phyloP scores from a whole-genome alignment of 1,139 yeast species.

The Saccharomyces uvarum region DNA sequence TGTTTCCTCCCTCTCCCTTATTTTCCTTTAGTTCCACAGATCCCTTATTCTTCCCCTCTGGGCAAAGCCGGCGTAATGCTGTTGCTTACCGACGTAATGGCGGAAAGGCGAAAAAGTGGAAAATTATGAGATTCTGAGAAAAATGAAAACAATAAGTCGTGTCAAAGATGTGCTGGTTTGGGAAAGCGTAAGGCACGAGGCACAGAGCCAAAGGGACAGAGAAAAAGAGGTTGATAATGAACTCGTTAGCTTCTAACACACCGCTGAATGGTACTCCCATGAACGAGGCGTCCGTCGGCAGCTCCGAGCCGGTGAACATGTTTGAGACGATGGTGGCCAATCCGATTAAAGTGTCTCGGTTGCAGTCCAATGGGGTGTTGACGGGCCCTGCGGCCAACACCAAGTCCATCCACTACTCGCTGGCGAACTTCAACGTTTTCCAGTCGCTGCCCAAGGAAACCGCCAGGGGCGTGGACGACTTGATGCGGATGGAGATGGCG shows the following conservation, averaged over 20 bases:
- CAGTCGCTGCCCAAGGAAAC: constrained; percentile 30
- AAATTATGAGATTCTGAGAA: neutral
- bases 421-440: constrained; percentile 28
- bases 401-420: constrained; percentile 25
- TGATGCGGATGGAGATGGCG: constrained; percentile 51
- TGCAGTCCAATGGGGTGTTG: constrained; percentile 25
- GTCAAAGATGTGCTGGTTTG: neutral
- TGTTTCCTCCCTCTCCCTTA: neutral
- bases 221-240: neutral
- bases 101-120: neutral
- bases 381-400: constrained; percentile 7
- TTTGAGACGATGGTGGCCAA: constrained; percentile 24
- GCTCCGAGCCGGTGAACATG: constrained; percentile 10
- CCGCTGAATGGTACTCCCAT: constrained; percentile 2
- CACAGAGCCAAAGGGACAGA: neutral
- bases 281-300: neutral
- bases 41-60: neutral
- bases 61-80: neutral
- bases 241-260: neutral
- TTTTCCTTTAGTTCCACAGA: neutral
- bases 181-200: neutral
- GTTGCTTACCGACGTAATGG: constrained; percentile 1
- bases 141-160: neutral
- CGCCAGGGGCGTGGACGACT: constrained; percentile 46
- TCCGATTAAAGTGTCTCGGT: constrained; percentile 26